Evolutionary conservation across 164 flowering plant species (phyloP), one percentile per base, ranked within the genome.

Genomic region (Houttuynia cordata): DNA sequence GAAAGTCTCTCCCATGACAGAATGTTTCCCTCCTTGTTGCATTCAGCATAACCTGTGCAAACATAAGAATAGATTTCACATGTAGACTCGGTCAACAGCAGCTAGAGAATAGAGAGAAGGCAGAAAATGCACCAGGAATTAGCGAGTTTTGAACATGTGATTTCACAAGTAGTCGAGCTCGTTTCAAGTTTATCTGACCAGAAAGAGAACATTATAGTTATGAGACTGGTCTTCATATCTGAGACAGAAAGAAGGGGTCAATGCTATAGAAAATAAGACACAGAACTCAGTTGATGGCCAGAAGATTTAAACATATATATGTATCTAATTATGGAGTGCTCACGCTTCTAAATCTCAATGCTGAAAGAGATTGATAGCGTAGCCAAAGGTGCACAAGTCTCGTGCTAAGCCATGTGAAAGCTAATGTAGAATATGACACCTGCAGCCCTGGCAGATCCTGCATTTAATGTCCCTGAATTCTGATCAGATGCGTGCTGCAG

Each of bases 361-460:
- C 90, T 37, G 87, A 77, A 62, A 92, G 96, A 52, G 98, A 87
- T 61, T 72, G 79, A 61, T 81, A 92, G 49, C 96, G 96, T 47
- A 89, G 73, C 91, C 91, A 89, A 51, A 92, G 94, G 77, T 92
- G 96, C 51, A 87, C 67, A 67, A 84, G 73, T 62, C 98, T 80
- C 79, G 83, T 61, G 75, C 76, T 75, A 66, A 76, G 57, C 98
- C 96, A 92, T 55, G 86, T 84, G 14, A 65, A 67, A 51, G 67
- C 66, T 62, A 87, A 63, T 8, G 63, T 55, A 10, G 83, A 74
- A 72, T 81, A 92, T 53, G 91, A 83, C 24, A 71, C 72, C 68
- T 74, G 70, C 64, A 86, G 60, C 59, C 83, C 83, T 58, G 95
- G 83, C 62, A 85, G 68, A 64, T 77, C 88, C 98, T 92, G 79